These are phyloP conservation scores for Fusarium nygamai DNA, from an alignment of 2,329 filamentous ascomycete genomes.

Conservation along the genomic window DNA sequence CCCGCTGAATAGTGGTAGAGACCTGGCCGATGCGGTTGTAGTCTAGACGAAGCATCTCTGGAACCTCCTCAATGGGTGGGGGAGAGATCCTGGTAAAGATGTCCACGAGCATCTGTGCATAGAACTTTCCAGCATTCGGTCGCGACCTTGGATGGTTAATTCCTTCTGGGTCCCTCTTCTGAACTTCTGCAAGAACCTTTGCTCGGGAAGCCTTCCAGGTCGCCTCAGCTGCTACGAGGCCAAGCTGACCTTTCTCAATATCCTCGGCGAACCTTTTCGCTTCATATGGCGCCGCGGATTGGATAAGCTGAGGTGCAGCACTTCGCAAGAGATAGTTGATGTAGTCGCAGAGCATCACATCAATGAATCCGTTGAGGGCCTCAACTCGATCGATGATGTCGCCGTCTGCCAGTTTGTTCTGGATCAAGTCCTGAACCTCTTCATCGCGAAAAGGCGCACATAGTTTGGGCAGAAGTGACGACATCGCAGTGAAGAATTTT, in stretches of 20 bases:
- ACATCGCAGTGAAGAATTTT: slow-evolving; percentile 82
- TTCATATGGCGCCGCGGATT: slow-evolving; percentile 78
- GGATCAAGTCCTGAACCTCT: slow-evolving; percentile 74
- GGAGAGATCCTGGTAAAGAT: slow-evolving; percentile 75
- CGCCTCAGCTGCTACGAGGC: slow-evolving; percentile 67
- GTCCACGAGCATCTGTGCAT: slow-evolving; percentile 79
- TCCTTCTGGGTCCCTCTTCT: slow-evolving; percentile 74
- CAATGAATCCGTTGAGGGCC: slow-evolving; percentile 78
- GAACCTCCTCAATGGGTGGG: slow-evolving; percentile 64
- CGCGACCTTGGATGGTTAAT: slow-evolving; percentile 70
- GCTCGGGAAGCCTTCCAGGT: slow-evolving; percentile 73
- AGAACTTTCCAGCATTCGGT: slow-evolving; percentile 75
- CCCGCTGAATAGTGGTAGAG: slow-evolving; percentile 57
- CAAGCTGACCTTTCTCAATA: slow-evolving; percentile 64
- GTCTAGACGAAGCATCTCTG: slow-evolving; percentile 80
- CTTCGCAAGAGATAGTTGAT: slow-evolving; percentile 82
- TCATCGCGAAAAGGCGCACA: slow-evolving; percentile 84
- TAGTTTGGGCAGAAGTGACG: slow-evolving; percentile 77
- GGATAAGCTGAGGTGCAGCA: slow-evolving; percentile 75
- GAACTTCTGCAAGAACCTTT: slow-evolving; percentile 72
- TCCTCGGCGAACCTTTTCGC: slow-evolving; percentile 75
- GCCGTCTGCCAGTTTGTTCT: slow-evolving; percentile 67
- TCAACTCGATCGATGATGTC: slow-evolving; percentile 80
- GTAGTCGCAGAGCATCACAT: slow-evolving; percentile 82
- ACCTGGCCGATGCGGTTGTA: slow-evolving; percentile 64